Evolutionary conservation across 2,329 filamentous ascomycete genomes (phyloP), one percentile per base, ranked within the genome.

Genomic region (Cercospora sp.): DNA sequence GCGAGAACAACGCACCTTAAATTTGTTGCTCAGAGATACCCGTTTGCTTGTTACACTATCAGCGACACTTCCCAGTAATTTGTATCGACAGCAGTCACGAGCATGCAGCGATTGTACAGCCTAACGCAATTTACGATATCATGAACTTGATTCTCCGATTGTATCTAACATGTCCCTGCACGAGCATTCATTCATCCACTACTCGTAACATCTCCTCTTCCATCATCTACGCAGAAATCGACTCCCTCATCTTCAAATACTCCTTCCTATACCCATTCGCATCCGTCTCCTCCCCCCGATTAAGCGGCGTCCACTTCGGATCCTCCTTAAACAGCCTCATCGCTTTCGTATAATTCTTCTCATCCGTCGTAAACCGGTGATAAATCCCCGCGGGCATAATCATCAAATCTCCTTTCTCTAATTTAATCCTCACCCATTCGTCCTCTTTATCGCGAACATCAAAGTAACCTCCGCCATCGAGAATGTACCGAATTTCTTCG

Each of bases 251-350:
- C 67, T 82, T 78, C 36, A 97, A 83, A 76, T 99, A 99, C 60
- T 88, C 87, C 84, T 92, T 87, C 67, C 95, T 88, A 79, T 89
- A 91, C 63, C 85, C 81, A 81, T 98, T 99, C 68, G 79, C 79
- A 78, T 98, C 93, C 53, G 97, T 87, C 60, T 94, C 91, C 4
- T 83, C 81, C 6, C 87, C 88, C 66, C 95, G 88, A 82, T 97
- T 96, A 73, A 99, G 81, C 13, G 95, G 91, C 39, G 93, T 98
- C 95, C 95, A 99, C 82, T 98, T 97, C 36, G 95, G 95, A 81
- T 98, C 94, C 72, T 98, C 95, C 83, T 98, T 94, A 87, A 98
- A 99, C 62, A 99, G 85, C 66, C 95, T 87, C 92, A 98, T 94
- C 13, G 95, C 95, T 78, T 96, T 92, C 73, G 97, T 92, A 77